Base-by-base conservation (phyloP, 2,329 filamentous ascomycete species). In the Colletotrichum lupini region DNA sequence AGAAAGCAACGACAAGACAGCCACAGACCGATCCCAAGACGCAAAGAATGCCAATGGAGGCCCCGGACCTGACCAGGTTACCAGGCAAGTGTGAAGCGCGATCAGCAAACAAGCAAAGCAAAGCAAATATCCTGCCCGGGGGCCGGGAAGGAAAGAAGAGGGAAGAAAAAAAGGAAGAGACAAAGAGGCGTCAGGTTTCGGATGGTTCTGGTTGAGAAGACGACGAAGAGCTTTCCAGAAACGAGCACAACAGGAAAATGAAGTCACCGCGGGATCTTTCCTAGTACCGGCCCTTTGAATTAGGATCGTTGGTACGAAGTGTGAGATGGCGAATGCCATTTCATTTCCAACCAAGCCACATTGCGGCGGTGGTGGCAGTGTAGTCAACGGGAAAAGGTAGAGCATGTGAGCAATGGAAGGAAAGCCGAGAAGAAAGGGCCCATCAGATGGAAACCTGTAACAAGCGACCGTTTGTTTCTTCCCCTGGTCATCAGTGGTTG, bases 121-220 rank as follows among this genome's bases (percentile, higher is more conserved):
- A 19, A 49, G 19, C 32, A 35, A 35, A 35, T 35, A 11, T 42
- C 37, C 11, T 42, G 46, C 22, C 67, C 42, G 14, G 32, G 32
- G 49, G 37, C 37, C 37, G 37, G 37, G 16, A 42, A 42, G 37
- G 37, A 42, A 42, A 19, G 16, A 42, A 42, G 30, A 32, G 30
- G 9, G 35, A 26, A 16, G 14, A 28, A 26, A 19, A 46, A 56
- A 9, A 9, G 28, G 7, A 32, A 46, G 59, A 56, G 59, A 68
- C 53, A 68, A 74, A 67, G 64, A 61, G 46, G 65, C 57, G 65
- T 46, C 68, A 58, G 49, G 60, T 68, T 73, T 74, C 56, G 58
- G 56, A 68, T 68, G 69, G 30, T 61, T 42, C 59, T 49, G 65
- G 49, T 60, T 37, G 69, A 65, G 46, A 69, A 62, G 61, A n/a